A percentile compares a stretch with the other conserved stretches of the same genome.
Evolutionary conservation across 371 early-diverging fungal genomes (phyloP).

Genomic region (Mortierella sp.): DNA sequence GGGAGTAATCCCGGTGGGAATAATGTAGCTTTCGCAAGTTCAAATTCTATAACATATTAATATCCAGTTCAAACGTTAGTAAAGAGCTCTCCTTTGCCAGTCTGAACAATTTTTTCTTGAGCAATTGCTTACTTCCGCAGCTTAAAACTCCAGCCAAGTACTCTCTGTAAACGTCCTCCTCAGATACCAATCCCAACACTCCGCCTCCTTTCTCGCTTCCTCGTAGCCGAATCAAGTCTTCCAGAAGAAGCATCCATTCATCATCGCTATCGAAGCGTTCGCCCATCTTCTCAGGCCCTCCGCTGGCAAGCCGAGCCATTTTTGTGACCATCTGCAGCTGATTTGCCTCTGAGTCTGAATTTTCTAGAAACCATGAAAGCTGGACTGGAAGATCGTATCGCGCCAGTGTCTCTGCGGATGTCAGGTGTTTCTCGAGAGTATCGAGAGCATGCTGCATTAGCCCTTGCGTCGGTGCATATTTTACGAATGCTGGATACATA

Average conservation of each 20-base stretch:
- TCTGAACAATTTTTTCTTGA: background rate
- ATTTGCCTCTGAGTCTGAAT: constrained; percentile 55
- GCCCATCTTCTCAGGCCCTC: constrained; percentile 68
- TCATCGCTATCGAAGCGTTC: constrained; percentile 73
- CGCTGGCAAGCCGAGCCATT: constrained; percentile 75
- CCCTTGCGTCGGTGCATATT: constrained; percentile 58
- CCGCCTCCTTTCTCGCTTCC: constrained; percentile 65
- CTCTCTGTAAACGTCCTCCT: constrained; percentile 73
- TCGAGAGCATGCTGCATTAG: constrained; percentile 73
- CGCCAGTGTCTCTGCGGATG: constrained; percentile 72
- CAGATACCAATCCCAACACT: constrained; percentile 66
- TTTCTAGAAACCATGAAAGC: constrained; percentile 73
- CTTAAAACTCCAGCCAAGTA: constrained; percentile 76
- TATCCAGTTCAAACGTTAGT: background rate
- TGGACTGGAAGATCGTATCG: constrained; percentile 73
- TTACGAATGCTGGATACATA: constrained; percentile 62
- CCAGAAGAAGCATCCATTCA: constrained; percentile 77
- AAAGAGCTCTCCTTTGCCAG: background rate
- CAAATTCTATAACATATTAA: constrained; percentile 62
- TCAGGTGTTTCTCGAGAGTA: constrained; percentile 72
- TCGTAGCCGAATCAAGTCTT: constrained; percentile 71
- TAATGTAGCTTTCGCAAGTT: constrained; percentile 73
- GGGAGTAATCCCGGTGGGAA: constrained; percentile 62
- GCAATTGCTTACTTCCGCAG: constrained; percentile 72
- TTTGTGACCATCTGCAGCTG: constrained; percentile 73